Evolutionary conservation across 371 early-diverging fungal species (phyloP).

Genomic region (Ecytonucleospora hepatopenaei): DNA sequence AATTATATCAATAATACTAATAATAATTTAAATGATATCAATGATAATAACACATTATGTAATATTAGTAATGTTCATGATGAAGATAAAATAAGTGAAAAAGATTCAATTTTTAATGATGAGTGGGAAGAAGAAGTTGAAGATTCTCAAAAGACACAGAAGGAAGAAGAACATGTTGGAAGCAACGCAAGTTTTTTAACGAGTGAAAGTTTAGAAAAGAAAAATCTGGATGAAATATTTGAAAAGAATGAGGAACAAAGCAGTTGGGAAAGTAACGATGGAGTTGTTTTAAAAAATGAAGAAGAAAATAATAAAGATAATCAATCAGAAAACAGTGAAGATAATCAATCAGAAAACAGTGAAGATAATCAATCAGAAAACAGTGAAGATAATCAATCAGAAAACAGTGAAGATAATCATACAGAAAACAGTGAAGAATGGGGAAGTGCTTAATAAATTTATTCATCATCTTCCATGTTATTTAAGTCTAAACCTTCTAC

Average conservation of each 20-base stretch:
- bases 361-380: background rate
- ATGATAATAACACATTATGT: no score
- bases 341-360: background rate
- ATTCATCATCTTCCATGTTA: conserved; percentile 2
- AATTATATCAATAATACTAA: no score
- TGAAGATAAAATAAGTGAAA: background rate
- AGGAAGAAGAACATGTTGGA: background rate
- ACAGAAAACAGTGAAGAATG: background rate
- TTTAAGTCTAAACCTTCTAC: conserved; percentile 50
- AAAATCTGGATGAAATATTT: background rate
- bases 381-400: background rate
- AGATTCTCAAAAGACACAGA: no score
- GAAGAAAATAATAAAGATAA: background rate
- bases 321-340: background rate
- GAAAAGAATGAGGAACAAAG: background rate
- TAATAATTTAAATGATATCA: no score
- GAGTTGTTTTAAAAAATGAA: background rate
- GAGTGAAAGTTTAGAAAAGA: background rate
- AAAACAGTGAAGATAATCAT: background rate
- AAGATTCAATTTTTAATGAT: no score
- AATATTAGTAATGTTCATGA: background rate
- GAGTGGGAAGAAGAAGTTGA: no score
- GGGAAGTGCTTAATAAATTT: background rate
- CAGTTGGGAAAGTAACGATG: background rate
- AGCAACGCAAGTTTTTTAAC: background rate